These are phyloP conservation scores for Cordyceps fumosorosea DNA, from an alignment of 2,329 filamentous ascomycete genomes.

Conservation along the genomic window DNA sequence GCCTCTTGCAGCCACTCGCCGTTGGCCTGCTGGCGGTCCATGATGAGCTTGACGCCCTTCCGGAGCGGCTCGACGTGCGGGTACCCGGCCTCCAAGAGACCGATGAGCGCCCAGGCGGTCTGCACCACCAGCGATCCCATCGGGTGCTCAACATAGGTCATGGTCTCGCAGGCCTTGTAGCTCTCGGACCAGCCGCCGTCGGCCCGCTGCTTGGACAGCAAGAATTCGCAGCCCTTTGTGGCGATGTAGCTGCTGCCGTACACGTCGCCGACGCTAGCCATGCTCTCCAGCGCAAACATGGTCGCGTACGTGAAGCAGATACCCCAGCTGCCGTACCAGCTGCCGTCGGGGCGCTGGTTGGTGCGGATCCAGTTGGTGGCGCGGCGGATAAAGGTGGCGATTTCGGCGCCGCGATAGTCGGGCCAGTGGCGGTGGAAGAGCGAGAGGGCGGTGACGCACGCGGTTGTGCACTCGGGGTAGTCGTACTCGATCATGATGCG, in stretches of 20 bases:
- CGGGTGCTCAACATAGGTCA: conserved; percentile 66
- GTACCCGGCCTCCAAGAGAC: conserved; percentile 74
- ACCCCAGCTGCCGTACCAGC: conserved; percentile 96
- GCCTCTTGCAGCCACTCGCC: conserved; percentile 94
- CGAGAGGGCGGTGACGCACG: conserved; percentile 79
- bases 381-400: conserved; percentile 62
- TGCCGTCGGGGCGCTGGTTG: conserved; percentile 73
- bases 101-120: conserved; percentile 85
- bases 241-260: conserved; percentile 68
- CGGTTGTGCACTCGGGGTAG: conserved; percentile 96
- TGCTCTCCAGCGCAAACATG: conserved; percentile 90
- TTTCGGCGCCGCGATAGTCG: conserved; percentile 69
- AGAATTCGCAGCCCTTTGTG: conserved; percentile 73
- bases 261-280: conserved; percentile 74
- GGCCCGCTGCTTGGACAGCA: conserved; percentile 73
- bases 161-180: conserved; percentile 75
- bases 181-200: conserved; percentile 98
- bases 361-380: conserved; percentile 79
- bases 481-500: conserved; percentile 98
- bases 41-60: conserved; percentile 71
- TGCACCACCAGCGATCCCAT: conserved; percentile 83
- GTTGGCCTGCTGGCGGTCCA: conserved; percentile 76
- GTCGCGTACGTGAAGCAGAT: conserved; percentile 97
- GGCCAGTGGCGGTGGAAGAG: conserved; percentile 79
- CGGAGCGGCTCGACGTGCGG: conserved; percentile 66